Conservation (phyloP, 805 yeast species). For the Lachancea waltii region DNA sequence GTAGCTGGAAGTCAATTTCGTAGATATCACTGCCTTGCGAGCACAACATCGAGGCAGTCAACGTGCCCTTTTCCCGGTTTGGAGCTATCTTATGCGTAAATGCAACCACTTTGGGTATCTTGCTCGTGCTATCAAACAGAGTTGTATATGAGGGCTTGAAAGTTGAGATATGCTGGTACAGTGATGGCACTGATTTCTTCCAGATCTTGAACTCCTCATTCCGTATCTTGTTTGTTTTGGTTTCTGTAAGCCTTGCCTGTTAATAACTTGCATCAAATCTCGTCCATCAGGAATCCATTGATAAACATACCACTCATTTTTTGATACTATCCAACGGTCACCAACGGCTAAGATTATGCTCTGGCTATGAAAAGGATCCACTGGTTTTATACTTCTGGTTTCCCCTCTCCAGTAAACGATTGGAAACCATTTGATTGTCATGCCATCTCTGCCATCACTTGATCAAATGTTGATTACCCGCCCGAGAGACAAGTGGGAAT, state of each 20-base stretch:
- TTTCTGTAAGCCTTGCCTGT: conserved; percentile 6
- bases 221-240: conserved; percentile 39
- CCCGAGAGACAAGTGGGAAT: background rate
- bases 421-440: background rate
- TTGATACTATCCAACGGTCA: background rate
- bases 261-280: too few species aligned
- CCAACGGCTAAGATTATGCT: background rate
- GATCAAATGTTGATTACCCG: background rate
- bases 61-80: conserved; percentile 24
- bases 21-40: conserved; percentile 30
- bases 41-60: conserved; percentile 25
- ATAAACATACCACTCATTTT: background rate
- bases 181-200: conserved; percentile 77
- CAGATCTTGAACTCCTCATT: conserved; percentile 76
- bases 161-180: conserved; percentile 44
- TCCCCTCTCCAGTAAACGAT: background rate
- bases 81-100: conserved; percentile 29
- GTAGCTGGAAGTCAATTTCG: conserved; percentile 27
- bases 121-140: conserved; percentile 21
- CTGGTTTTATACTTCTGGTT: background rate
- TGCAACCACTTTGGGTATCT: conserved; percentile 22
- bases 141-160: conserved; percentile 35
- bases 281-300: background rate
- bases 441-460: background rate
- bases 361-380: background rate